Evolutionary conservation across 2,329 filamentous ascomycete genomes (phyloP).

Genomic region (Fusarium algeriense): DNA sequence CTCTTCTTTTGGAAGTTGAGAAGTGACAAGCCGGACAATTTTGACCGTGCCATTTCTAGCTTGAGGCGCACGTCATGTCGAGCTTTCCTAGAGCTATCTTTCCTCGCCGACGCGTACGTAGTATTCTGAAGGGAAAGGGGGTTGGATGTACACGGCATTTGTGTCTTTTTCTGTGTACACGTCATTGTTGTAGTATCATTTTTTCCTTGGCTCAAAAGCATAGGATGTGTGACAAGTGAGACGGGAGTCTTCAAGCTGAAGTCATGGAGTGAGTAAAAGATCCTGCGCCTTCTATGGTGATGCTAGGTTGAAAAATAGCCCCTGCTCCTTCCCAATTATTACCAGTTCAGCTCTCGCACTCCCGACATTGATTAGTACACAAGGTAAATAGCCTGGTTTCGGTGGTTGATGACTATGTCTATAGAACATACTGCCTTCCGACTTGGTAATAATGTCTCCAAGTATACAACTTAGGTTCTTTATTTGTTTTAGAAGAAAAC

Average conservation of each 20-base stretch:
- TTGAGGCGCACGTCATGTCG: slow-evolving; percentile 41
- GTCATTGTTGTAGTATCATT: not conserved
- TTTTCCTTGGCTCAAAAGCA: not conserved
- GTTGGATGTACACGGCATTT: slow-evolving; percentile 25
- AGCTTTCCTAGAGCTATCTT: slow-evolving; percentile 29
- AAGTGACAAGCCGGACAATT: slow-evolving; percentile 6
- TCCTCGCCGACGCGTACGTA: slow-evolving; percentile 20
- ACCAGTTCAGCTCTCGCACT: slow-evolving; percentile 13
- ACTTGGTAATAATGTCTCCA: not conserved
- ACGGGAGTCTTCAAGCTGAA: not conserved
- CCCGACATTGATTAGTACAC: not conserved
- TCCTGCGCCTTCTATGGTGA: not conserved
- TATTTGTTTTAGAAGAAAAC: not conserved
- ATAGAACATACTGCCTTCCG: not conserved
- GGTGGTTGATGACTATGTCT: not conserved
- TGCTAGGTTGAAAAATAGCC: slow-evolving; percentile 1
- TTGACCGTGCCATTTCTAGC: slow-evolving; percentile 31
- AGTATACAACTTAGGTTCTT: not conserved
- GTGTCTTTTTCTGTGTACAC: not conserved
- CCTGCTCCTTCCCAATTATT: slow-evolving; percentile 14
- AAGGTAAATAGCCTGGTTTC: not conserved
- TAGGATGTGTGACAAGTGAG: not conserved
- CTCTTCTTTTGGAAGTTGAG: not conserved
- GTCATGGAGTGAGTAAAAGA: not conserved
- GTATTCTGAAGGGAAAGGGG: slow-evolving; percentile 18